Evolutionary conservation across 163 green algal genomes (phyloP), one percentile per base, ranked within the genome.

Genomic region (Trebouxiophyceae sp.): DNA sequence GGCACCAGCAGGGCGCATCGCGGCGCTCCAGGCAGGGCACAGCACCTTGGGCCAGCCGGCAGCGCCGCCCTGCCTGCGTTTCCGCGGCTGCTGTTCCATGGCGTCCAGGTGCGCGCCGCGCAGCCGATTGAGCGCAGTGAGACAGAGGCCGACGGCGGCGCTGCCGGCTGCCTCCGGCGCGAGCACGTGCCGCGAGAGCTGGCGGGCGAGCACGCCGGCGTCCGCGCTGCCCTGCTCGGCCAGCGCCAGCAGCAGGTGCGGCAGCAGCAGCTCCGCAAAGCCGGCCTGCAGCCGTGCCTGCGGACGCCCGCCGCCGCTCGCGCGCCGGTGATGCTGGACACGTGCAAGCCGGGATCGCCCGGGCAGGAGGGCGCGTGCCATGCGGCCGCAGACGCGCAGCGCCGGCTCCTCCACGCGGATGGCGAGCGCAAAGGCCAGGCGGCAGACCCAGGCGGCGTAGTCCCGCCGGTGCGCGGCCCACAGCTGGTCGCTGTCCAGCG

Each of bases 181-280:
- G 47, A 30, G 8, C 19, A 27, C 47, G 24, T 24, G 19, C 47
- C 30, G 28, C 16, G 57, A 29, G 57, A 63, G 32, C 57, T 30
- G 32, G 45, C 45, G 24, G 50, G 50, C 5, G 50, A 24, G 16
- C 12, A 12, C 50, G 23, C 5, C 20, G 50, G 12, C 23, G 19
- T 27, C 50, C 5, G 5, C 23, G 16, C 23, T 58, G 20, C 23
- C 59, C 28, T 75, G 63, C 20, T n/a, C 12, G 2, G 77, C 77
- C 8, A 87, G 55, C 60, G 80, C 66, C 3, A 67, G 69, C 45
- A 88, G 65, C 20, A 80, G 73, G 58, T 82, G 69, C 5, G 81
- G 79, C 59, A 88, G 77, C 62, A 88, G 68, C 33, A 83, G 61
- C 69, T 85, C 81, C 12, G 79, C 77, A 30, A 87, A 66, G 3